Conservation (phyloP, 257 asterid species). For the Striga asiatica region DNA sequence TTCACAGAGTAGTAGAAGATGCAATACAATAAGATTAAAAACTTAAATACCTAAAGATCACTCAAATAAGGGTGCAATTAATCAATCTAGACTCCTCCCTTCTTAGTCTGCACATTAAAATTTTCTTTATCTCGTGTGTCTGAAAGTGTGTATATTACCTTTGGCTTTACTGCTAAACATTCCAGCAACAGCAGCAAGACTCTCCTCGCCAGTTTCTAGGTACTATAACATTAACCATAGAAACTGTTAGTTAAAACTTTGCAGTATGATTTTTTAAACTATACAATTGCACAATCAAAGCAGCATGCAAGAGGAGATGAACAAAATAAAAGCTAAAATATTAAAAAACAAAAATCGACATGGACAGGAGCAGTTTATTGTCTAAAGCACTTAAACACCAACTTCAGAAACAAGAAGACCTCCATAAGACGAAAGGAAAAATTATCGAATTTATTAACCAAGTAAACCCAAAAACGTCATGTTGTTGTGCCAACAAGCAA, state of each 20-base stretch:
- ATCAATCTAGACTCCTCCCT: conserved; percentile 5
- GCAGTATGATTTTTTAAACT: conserved; percentile 10
- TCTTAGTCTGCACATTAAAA: background rate
- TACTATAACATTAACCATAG: conserved; percentile 39
- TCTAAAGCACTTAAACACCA: conserved; percentile 3
- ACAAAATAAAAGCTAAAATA: background rate
- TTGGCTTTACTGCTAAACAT: conserved; percentile 98
- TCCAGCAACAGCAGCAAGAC: conserved; percentile 99
- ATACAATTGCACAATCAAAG: background rate
- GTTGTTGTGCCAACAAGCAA: background rate
- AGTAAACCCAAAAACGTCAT: background rate
- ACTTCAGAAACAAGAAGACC: conserved; percentile 12
- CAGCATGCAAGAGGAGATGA: background rate
- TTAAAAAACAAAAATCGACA: background rate
- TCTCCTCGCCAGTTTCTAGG: conserved; percentile 93
- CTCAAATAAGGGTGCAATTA: background rate
- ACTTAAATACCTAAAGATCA: background rate
- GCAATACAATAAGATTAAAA: conserved; percentile 10
- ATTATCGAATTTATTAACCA: background rate
- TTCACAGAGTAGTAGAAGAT: background rate
- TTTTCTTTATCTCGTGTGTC: conserved; percentile 1
- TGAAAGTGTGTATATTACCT: conserved; percentile 40
- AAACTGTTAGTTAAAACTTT: conserved; percentile 3
- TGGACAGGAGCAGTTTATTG: background rate
- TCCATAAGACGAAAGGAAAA: background rate